Base-by-base conservation (phyloP, 371 early-diverging fungal genomes). In the Mortierella sp. region DNA sequence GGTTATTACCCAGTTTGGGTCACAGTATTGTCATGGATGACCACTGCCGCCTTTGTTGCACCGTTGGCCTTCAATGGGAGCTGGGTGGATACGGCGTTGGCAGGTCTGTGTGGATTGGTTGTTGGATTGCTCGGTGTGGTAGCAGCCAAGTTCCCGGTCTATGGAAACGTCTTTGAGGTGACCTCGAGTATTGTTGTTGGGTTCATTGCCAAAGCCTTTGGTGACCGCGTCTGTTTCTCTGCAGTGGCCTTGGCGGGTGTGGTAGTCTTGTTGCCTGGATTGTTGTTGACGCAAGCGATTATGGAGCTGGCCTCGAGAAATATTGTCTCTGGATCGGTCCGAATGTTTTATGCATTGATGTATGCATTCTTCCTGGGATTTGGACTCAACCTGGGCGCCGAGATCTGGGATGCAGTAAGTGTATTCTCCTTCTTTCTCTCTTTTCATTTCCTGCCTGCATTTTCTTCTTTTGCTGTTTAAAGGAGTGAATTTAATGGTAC, bases 231-330 rank as follows among this genome's bases (percentile, higher is more conserved):
- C 15, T 86, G 88, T 62, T 85, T 85, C 52, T 80, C 84, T 37
- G 80, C 86, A 0, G 87, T 91, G 14, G 79, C 85, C 0, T 71
- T 91, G 12, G 80, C 86, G 1, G 87, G 85, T 11, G 75, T 86
- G 12, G 84, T 87, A 16, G 79, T 87, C n/a, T 71, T 89, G n/a
- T 81, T 90, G 12, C 91, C 90, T 1, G 91, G 91, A 47, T 64
- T 88, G 30, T 61, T 84, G 0, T 70, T 93, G 29, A 91, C 92
- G 0, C 83, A 86, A 25, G 80, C 88, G n/a, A 87, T 92, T 61
- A 90, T 92, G 66, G 94, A 93, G 70, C 81, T 93, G 51, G 85
- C 90, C 4, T 89, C 92, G 21, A 85, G 92, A 45, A 93, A 92
- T 71, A 84, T 92, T 77, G 85, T 91, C n/a, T 90, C 91, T 0